Conservation (phyloP, 352 stramenopile genomes). For the Phytophthora citricola region DNA sequence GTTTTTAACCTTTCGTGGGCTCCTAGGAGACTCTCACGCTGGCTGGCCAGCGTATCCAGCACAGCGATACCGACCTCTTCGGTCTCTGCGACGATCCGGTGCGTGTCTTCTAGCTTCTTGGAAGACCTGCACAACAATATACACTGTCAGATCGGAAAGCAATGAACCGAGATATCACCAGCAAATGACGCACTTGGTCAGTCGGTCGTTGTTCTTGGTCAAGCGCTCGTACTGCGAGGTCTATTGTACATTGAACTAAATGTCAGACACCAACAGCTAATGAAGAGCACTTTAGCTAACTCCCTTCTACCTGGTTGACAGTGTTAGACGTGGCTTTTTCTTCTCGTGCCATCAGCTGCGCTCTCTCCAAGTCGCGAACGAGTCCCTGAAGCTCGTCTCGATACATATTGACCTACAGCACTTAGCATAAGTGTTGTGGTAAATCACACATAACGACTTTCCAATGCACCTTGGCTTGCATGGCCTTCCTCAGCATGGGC, state of each 20-base stretch:
- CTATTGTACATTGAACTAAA: conserved; percentile 22
- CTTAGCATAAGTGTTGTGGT: background rate
- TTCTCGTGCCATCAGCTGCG: conserved; percentile 71
- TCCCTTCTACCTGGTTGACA: conserved; percentile 37
- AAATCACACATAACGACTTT: background rate
- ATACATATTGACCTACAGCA: conserved; percentile 67
- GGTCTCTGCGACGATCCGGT: conserved; percentile 70
- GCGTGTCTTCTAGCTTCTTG: conserved; percentile 67
- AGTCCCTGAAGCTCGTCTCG: conserved; percentile 75
- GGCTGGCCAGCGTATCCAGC: conserved; percentile 69
- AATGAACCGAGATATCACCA: background rate
- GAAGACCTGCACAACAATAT: conserved; percentile 48
- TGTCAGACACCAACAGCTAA: background rate
- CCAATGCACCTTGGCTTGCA: conserved; percentile 67
- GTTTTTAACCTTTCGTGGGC: conserved; percentile 62
- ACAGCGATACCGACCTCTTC: conserved; percentile 78
- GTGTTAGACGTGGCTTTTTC: conserved; percentile 35
- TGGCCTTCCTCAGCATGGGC: conserved; percentile 65
- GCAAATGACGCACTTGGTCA: conserved; percentile 46
- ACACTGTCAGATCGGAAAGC: background rate
- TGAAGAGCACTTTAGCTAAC: background rate
- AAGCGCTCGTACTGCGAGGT: conserved; percentile 76
- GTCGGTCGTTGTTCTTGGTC: conserved; percentile 66
- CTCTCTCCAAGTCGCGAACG: conserved; percentile 70
- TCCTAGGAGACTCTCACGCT: conserved; percentile 74